phyloP scores from a whole-genome alignment of 768 basidiomycete species.

The Leccinum arenicola region DNA sequence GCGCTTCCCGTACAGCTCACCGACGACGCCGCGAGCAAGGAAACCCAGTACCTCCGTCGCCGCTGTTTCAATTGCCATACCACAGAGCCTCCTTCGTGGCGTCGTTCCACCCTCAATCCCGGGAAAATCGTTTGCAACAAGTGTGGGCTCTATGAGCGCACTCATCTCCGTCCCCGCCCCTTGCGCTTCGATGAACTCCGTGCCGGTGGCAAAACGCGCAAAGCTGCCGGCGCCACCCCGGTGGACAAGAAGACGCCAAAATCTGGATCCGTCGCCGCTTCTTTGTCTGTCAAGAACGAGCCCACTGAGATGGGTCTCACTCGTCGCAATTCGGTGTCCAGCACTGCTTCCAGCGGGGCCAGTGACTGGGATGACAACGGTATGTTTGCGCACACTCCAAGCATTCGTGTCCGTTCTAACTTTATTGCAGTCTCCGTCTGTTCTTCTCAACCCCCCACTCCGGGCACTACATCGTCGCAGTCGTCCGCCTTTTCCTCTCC shows the following conservation, averaged over 20 bases:
- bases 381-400: conserved; percentile 33
- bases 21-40: conserved; percentile 86
- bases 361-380: conserved; percentile 85
- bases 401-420: neutral
- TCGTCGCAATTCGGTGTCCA: conserved; percentile 63
- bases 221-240: conserved; percentile 34
- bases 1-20: conserved; percentile 75
- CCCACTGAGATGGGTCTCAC: conserved; percentile 48
- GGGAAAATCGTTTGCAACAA: conserved; percentile 96
- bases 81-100: conserved; percentile 87
- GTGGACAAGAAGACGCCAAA: conserved; percentile 33
- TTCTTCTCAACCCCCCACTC: conserved; percentile 34
- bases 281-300: conserved; percentile 60
- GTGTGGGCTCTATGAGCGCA: conserved; percentile 88
- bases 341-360: conserved; percentile 43
- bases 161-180: conserved; percentile 78
- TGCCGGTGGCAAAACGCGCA: conserved; percentile 78
- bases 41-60: conserved; percentile 85
- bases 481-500: conserved; percentile 72
- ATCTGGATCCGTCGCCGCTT: conserved; percentile 36
- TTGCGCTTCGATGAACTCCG: conserved; percentile 86
- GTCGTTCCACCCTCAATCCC: conserved; percentile 82
- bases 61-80: conserved; percentile 92
- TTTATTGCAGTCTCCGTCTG: conserved; percentile 23
- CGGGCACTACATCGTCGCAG: conserved; percentile 51